Evolutionary conservation across 139 green algal species (phyloP).

Genomic region (Asterochloris sp.): DNA sequence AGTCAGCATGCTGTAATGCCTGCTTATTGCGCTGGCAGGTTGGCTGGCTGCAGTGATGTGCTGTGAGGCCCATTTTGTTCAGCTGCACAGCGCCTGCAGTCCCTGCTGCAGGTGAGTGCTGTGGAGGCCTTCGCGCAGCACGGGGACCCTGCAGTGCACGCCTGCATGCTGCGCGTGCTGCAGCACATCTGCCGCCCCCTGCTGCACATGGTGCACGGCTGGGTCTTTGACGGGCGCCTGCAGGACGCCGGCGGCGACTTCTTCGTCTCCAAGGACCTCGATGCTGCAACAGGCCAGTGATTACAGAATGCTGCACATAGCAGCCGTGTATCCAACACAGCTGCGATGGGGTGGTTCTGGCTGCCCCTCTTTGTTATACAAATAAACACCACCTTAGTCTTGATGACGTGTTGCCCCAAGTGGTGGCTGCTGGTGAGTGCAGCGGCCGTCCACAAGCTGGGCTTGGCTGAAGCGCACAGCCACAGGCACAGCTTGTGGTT

Average conservation of each 20-base stretch:
- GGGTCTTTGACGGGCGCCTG: slow-evolving; percentile 86
- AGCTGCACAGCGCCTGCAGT: background rate
- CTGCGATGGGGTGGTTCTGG: too few species aligned
- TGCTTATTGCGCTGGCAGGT: background rate
- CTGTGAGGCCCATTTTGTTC: background rate
- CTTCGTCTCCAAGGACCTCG: slow-evolving; percentile 54
- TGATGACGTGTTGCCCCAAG: slow-evolving; percentile 5
- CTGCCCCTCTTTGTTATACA: too few species aligned
- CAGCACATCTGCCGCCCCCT: slow-evolving; percentile 72
- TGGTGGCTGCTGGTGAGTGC: background rate
- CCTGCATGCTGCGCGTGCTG: slow-evolving; percentile 56
- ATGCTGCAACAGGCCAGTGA: slow-evolving; percentile 24
- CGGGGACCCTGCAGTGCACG: slow-evolving; percentile 68
- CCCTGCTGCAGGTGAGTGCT: background rate
- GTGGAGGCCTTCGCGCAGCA: slow-evolving; percentile 69
- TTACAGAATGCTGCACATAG: slow-evolving; percentile 24
- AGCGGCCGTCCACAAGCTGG: background rate
- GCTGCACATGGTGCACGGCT: slow-evolving; percentile 76
- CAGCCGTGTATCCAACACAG: too few species aligned
- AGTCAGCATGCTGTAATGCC: background rate
- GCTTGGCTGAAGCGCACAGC: too few species aligned
- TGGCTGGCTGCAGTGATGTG: background rate
- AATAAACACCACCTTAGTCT: background rate
- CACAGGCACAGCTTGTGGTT: too few species aligned
- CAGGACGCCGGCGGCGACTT: slow-evolving; percentile 76